These are phyloP conservation scores for Penicillium antarcticum DNA, from an alignment of 495 filamentous ascomycete species.

Conservation along the genomic window DNA sequence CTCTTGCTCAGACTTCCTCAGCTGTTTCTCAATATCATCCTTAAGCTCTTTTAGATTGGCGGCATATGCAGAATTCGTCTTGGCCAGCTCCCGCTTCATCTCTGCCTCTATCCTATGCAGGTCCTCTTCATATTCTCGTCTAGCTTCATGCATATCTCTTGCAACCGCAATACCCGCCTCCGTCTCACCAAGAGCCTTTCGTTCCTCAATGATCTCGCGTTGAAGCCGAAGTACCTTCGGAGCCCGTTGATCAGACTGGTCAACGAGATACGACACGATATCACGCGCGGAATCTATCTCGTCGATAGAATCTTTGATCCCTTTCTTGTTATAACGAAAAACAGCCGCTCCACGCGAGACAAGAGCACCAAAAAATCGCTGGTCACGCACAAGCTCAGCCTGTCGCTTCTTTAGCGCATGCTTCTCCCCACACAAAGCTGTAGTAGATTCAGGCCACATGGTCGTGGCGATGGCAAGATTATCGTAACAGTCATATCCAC, in stretches of 20 bases:
- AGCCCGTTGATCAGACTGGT: neutral
- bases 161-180: constrained; percentile 4
- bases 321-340: constrained; percentile 2
- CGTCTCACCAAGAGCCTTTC: constrained; percentile 7
- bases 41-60: neutral
- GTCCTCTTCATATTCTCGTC: neutral
- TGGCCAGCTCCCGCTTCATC: neutral
- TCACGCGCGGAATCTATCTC: neutral
- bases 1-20: neutral
- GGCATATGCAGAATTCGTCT: neutral
- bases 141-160: neutral
- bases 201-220: constrained; percentile 10
- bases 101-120: neutral
- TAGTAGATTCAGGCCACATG: constrained; percentile 7
- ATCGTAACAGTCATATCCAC: constrained; percentile 1
- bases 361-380: neutral
- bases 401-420: neutral
- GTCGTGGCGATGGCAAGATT: constrained; percentile 10
- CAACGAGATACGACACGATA: constrained; percentile 5
- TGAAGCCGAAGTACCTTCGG: neutral
- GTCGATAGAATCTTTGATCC: neutral
- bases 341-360: neutral
- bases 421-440: neutral
- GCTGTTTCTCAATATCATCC: neutral
- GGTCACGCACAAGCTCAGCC: neutral